These are phyloP conservation scores for Erigeron canadensis DNA, from an alignment of 129 eudicot species.

Conservation along the genomic window DNA sequence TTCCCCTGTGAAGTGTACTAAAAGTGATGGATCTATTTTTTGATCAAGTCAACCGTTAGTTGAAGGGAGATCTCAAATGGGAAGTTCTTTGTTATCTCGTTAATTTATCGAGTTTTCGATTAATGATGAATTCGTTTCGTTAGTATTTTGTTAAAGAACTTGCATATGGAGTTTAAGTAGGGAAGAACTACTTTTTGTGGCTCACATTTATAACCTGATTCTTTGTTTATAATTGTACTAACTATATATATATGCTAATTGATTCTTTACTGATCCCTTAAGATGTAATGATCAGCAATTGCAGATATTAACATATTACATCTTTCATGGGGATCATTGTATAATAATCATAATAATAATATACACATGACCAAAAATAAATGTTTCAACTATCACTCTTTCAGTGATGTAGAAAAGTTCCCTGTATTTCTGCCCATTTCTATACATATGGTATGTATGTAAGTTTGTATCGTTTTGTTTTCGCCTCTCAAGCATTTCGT, in stretches of 20 bases:
- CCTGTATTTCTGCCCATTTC: slow-evolving; percentile 45
- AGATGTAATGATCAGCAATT: slow-evolving; percentile 40
- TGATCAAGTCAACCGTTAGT: slow-evolving; percentile 49
- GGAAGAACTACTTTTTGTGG: slow-evolving; percentile 1
- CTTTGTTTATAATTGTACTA: slow-evolving; percentile 49
- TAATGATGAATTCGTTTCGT: slow-evolving; percentile 34
- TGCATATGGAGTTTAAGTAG: slow-evolving; percentile 55
- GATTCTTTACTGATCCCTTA: slow-evolving; percentile 38
- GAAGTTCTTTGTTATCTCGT: slow-evolving; percentile 24
- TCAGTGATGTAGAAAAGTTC: slow-evolving; percentile 29
- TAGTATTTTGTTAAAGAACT: slow-evolving; percentile 15
- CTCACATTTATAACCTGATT: slow-evolving; percentile 47
- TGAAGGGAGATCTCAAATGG: slow-evolving; percentile 41
- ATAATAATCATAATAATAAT: slow-evolving; percentile 5
- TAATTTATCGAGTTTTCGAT: background rate
- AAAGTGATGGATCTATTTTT: slow-evolving; percentile 48
- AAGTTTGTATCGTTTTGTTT: slow-evolving; percentile 37
- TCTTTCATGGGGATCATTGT: slow-evolving; percentile 40
- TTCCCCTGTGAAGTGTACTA: slow-evolving; percentile 25
- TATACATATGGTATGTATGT: slow-evolving; percentile 32
- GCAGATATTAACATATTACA: slow-evolving; percentile 35
- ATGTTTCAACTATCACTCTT: slow-evolving; percentile 16
- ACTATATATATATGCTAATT: slow-evolving; percentile 18
- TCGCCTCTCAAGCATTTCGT: slow-evolving; percentile 71
- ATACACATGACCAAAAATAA: slow-evolving; percentile 25